phyloP scores from a whole-genome alignment of 768 basidiomycete genomes.

The Cystobasidium ongulense region DNA sequence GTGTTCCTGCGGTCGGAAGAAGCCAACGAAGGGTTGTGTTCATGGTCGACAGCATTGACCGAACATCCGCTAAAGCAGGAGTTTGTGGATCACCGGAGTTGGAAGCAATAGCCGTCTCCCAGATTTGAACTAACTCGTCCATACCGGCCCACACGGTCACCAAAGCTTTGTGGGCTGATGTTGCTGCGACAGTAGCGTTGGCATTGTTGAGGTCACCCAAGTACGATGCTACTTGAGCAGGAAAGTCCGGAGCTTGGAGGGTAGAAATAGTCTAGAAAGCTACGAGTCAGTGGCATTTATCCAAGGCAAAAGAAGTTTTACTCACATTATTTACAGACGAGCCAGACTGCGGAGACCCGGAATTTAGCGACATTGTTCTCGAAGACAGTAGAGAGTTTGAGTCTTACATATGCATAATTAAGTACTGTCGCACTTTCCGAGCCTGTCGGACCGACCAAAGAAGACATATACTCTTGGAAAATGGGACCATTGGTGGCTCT shows the following conservation, averaged over 20 bases:
- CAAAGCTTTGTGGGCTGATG: constrained; percentile 9
- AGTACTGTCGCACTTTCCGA: background rate
- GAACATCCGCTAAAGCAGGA: background rate
- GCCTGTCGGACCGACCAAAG: background rate
- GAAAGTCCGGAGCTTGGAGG: background rate
- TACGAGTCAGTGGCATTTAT: background rate
- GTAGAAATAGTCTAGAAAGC: background rate
- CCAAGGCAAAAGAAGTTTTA: background rate
- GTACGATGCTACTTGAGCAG: constrained; percentile 8
- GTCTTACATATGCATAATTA: constrained; percentile 27
- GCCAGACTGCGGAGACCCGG: background rate
- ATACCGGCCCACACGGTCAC: constrained; percentile 26
- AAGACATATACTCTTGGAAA: constrained; percentile 9
- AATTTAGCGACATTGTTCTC: no score
- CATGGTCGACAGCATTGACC: constrained; percentile 2
- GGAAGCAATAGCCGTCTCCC: background rate
- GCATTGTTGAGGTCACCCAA: constrained; percentile 5
- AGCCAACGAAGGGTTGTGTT: constrained; percentile 3
- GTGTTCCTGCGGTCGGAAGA: background rate
- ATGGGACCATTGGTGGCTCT: constrained; percentile 21
- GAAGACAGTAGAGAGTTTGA: background rate
- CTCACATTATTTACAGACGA: constrained; percentile 21
- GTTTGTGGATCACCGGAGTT: background rate
- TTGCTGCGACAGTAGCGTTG: constrained; percentile 22
- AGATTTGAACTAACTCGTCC: constrained; percentile 18